These are phyloP conservation scores for Podospora didyma DNA, from an alignment of 495 filamentous ascomycete genomes.

Conservation along the genomic window DNA sequence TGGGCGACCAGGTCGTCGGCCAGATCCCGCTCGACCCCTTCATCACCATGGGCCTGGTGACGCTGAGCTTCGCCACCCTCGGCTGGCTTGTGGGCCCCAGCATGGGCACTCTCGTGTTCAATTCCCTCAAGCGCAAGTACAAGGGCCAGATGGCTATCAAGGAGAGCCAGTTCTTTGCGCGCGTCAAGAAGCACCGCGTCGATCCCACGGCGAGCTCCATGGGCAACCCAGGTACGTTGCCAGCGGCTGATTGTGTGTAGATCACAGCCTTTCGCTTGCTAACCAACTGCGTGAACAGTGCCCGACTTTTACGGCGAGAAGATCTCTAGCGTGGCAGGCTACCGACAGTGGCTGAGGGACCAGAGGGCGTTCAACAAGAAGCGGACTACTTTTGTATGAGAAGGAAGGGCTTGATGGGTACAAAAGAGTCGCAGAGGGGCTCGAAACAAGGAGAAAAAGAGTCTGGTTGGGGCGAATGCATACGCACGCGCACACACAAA, in stretches of 20 bases:
- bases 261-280: too few species aligned
- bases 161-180: conserved; percentile 84
- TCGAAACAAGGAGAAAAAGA: not conserved
- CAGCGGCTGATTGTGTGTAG: too few species aligned
- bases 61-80: conserved; percentile 62
- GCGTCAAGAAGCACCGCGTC: conserved; percentile 84
- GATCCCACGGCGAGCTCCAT: conserved; percentile 64
- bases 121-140: conserved; percentile 59
- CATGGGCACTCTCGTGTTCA: conserved; percentile 73
- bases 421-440: not conserved
- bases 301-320: conserved; percentile 85
- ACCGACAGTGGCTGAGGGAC: conserved; percentile 93
- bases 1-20: conserved; percentile 63
- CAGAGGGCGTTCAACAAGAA: conserved; percentile 96
- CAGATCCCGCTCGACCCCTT: conserved; percentile 80
- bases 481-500: not conserved
- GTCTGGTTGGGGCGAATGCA: not conserved
- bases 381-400: conserved; percentile 57
- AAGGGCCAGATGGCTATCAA: conserved; percentile 70
- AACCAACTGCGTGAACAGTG: conserved; percentile 25
- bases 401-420: not conserved
- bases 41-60: conserved; percentile 73
- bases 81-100: conserved; percentile 87
- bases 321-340: conserved; percentile 86
- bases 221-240: conserved; percentile 52